These are phyloP conservation scores for Metarhizium album DNA, from an alignment of 2,329 filamentous ascomycete species.

Conservation along the genomic window DNA sequence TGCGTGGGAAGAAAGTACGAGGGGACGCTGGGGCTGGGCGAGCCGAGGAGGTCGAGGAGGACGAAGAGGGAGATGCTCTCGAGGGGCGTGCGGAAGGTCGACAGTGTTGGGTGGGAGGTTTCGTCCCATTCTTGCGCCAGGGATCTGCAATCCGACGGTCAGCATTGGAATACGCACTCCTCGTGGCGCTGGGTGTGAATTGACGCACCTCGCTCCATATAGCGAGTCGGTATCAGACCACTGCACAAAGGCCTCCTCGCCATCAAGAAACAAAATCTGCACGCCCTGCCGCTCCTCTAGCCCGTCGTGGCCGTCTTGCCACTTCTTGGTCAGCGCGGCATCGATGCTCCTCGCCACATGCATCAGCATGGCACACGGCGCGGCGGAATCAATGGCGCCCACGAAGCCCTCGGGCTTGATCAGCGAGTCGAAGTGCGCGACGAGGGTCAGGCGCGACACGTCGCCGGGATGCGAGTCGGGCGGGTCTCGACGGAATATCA, in stretches of 20 bases:
- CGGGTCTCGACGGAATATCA: slow-evolving; percentile 80
- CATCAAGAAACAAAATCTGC: slow-evolving; percentile 83
- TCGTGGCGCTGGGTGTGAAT: too few species aligned
- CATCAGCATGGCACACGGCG: slow-evolving; percentile 88
- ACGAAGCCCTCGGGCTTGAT: slow-evolving; percentile 75
- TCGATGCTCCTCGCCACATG: slow-evolving; percentile 76
- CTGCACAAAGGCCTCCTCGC: slow-evolving; percentile 77
- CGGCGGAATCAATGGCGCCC: slow-evolving; percentile 86
- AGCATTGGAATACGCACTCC: too few species aligned
- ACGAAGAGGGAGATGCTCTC: slow-evolving; percentile 79
- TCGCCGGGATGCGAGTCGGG: slow-evolving; percentile 68
- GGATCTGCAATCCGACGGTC: slow-evolving; percentile 31
- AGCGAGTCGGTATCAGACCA: slow-evolving; percentile 79
- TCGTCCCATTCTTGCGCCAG: slow-evolving; percentile 75
- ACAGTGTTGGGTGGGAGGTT: slow-evolving; percentile 55
- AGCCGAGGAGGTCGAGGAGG: slow-evolving; percentile 80
- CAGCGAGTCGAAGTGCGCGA: slow-evolving; percentile 90
- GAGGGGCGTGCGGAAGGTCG: slow-evolving; percentile 64
- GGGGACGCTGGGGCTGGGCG: slow-evolving; percentile 56
- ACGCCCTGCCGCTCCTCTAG: slow-evolving; percentile 72
- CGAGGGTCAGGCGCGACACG: slow-evolving; percentile 70
- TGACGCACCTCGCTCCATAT: slow-evolving; percentile 68
- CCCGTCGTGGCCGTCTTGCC: slow-evolving; percentile 49
- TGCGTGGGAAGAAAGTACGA: slow-evolving; percentile 87
- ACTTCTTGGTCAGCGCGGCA: slow-evolving; percentile 67